phyloP scores from a whole-genome alignment of 495 filamentous ascomycete species.

The Xylaria grammica region DNA sequence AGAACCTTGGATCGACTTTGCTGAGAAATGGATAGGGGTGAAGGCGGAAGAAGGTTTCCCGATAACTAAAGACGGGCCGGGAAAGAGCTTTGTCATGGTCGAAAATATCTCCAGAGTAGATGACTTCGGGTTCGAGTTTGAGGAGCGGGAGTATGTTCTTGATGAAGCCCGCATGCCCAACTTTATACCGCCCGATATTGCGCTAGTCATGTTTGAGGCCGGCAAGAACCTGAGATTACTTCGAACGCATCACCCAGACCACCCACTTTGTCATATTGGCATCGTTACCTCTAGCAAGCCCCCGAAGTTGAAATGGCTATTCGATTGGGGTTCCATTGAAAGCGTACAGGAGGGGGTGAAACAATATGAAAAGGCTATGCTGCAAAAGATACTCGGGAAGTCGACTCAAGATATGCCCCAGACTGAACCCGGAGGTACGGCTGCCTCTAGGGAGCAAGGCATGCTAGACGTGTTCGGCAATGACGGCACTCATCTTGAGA shows the following conservation, averaged over 20 bases:
- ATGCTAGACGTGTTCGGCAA: conserved; percentile 55
- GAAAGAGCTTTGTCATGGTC: conserved; percentile 65
- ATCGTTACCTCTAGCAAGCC: conserved; percentile 50
- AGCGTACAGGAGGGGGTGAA: conserved; percentile 63
- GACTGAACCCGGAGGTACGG: not conserved
- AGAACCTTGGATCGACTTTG: conserved; percentile 71
- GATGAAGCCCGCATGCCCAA: conserved; percentile 66
- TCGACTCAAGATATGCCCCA: not conserved
- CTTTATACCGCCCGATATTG: conserved; percentile 69
- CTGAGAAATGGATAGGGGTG: conserved; percentile 81
- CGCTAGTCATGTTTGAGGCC: conserved; percentile 72
- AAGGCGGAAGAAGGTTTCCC: conserved; percentile 57
- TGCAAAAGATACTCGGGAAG: conserved; percentile 26
- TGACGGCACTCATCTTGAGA: conserved; percentile 53
- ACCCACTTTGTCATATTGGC: conserved; percentile 67
- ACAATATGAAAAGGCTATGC: conserved; percentile 64
- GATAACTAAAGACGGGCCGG: conserved; percentile 49
- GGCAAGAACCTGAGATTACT: conserved; percentile 79
- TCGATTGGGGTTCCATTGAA: conserved; percentile 76
- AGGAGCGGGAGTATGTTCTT: conserved; percentile 63
- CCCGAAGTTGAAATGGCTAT: conserved; percentile 72
- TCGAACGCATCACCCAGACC: conserved; percentile 72
- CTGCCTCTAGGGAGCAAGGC: not conserved
- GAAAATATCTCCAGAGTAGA: conserved; percentile 61
- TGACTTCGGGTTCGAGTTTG: conserved; percentile 56